Base-by-base conservation (phyloP, 164 flowering plant species). In the Piper betle region DNA sequence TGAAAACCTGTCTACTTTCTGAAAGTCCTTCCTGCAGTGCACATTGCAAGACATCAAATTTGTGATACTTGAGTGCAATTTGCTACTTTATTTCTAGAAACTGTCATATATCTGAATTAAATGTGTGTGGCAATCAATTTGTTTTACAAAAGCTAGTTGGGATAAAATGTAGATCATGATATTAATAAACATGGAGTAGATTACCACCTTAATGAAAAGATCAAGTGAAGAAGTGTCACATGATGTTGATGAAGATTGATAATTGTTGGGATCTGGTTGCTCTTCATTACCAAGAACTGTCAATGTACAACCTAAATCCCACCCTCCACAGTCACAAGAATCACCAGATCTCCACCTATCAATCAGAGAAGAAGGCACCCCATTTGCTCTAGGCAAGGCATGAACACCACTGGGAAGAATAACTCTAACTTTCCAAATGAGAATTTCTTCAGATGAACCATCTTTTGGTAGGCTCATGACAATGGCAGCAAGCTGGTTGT, bases 301-400 rank as follows among this genome's bases (percentile, higher is more conserved):
- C 13, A 92, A 67, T 64, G 75, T 77, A 80, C 98, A 92, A 58
- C 98, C 98, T 59, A 78, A 55, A 71, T 89, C 98, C 98, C 98
- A 92, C 52, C 98, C 98, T 52, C 98, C 98, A 74, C 98, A 92
- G 61, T 92, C 98, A 60, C 98, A 92, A 50, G 79, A 75, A 57
- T 96, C 98, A 39, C 89, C 93, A 18, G 91, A 76, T 75, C 62
- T 85, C 98, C 96, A 92, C 61, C 96, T 66, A 40, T 80, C 66
- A 37, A 93, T 74, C 74, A 93, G 70, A 61, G 88, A 69, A 5
- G 96, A 81, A 66, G 96, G 99, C 17, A 58, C 68, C 58, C 2
- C 90, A 39, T 59, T 58, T 53, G 71, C 67, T 54, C 57, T 68
- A 57, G 99, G 92, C 72, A 81, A 61, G 48, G 91, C 77, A 73